These are phyloP conservation scores for Nitzschia inconspicua DNA, from an alignment of 108 stramenopile genomes.

Conservation along the genomic window DNA sequence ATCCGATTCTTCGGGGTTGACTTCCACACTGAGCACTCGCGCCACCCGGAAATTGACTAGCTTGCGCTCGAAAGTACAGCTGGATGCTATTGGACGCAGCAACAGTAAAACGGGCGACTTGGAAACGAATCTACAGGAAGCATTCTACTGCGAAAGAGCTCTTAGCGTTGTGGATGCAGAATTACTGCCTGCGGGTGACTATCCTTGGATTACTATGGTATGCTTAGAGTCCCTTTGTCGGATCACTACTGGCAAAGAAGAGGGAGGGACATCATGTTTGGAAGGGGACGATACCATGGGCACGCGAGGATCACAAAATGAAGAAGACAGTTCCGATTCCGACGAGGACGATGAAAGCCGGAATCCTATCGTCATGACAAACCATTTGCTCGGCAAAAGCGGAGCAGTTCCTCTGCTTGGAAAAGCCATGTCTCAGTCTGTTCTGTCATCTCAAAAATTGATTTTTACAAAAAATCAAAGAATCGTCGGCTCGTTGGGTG, in stretches of 20 bases:
- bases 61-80: neutral
- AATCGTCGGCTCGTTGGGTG: neutral
- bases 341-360: constrained; percentile 29
- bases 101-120: neutral
- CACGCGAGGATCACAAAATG: neutral
- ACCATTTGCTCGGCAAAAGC: constrained; percentile 56
- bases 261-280: constrained; percentile 31
- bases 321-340: constrained; percentile 19
- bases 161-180: too few relatives aligned
- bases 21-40: neutral
- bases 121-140: neutral
- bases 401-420: constrained; percentile 53
- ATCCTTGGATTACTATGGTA: constrained; percentile 13
- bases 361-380: constrained; percentile 67
- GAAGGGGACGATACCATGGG: constrained; percentile 12
- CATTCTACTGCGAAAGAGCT: neutral
- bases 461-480: neutral
- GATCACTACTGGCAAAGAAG: constrained; percentile 60
- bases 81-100: neutral
- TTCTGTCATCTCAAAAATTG: constrained; percentile 20
- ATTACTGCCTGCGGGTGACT: constrained; percentile 1
- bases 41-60: neutral
- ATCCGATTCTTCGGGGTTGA: neutral
- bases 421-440: constrained; percentile 48
- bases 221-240: constrained; percentile 51